Evolutionary conservation across 768 basidiomycete genomes (phyloP), one percentile per base, ranked within the genome.

Genomic region (Termitomyces titanicus): DNA sequence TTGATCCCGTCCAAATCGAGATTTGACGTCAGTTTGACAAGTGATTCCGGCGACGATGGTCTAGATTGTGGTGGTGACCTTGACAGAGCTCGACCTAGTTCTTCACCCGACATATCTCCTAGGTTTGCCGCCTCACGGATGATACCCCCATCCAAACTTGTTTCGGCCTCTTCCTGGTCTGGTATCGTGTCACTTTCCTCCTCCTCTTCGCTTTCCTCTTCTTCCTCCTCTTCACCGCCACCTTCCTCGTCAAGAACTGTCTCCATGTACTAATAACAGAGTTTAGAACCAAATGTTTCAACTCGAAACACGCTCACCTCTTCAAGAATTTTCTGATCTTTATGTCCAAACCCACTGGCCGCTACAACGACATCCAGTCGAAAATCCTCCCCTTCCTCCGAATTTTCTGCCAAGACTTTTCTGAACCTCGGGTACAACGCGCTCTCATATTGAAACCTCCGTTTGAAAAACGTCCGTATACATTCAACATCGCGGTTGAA

Each of bases 401-500:
- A 62, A 22, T 68, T 64, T 24, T 67, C 65, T 29, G 75, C 74
- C 54, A 90, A 51, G 0, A 81, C 79, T 60, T 82, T 83, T 59
- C 78, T 84, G 75, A 98, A 98, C 51, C 82, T 83, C 13, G 97
- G 97, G 72, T 91, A 98, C 39, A 94, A 71, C 0, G 79, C 74
- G 56, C 93, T 94, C 72, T 98, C 97, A 68, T 96, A 99, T 56
- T 86, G 83, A 74, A 98, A 98, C 24, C 95, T 77, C 56, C 92
- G 80, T 64, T 79, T 80, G 78, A 99, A 98, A 74, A 97, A 99
- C 9, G 82, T 86, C 33, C 94, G 82, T 62, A 99, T 94, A 69
- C 97, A 98, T 56, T 96, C 89, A 8, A 99, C 97, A 70, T 99
- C 97, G 20, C 97, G 87, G 70, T 98, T 96, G 74, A 99, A 99